Percentiles rank a stretch among this genome's conserved stretches.
Evolutionary conservation across 192 early-diverging fungal genomes (phyloP).

Genomic region (Coemansia sp.): DNA sequence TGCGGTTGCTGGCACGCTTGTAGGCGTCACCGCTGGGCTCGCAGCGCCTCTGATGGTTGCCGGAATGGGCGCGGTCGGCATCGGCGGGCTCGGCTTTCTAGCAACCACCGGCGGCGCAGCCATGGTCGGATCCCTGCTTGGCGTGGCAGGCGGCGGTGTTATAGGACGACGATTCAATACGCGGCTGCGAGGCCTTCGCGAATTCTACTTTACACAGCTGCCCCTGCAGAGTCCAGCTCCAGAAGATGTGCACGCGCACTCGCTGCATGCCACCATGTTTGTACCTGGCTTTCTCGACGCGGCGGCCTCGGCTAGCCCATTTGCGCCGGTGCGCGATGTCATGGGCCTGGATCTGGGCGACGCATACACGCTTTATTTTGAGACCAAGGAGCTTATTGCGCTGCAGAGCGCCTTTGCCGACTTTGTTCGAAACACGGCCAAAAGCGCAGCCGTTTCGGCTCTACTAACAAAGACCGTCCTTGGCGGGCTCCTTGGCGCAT

Average conservation of each 20-base stretch:
- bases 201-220: slow-evolving; percentile 46
- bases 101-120: slow-evolving; percentile 50
- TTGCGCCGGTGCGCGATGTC: slow-evolving; percentile 20
- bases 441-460: slow-evolving; percentile 38
- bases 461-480: slow-evolving; percentile 52
- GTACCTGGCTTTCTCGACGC: slow-evolving; percentile 52
- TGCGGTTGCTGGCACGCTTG: slow-evolving; percentile 47
- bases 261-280: slow-evolving; percentile 49
- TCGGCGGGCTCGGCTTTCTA: slow-evolving; percentile 49
- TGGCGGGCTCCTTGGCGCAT: slow-evolving; percentile 34
- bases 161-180: slow-evolving; percentile 46
- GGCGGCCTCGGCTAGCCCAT: slow-evolving; percentile 27
- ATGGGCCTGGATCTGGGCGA: slow-evolving; percentile 45
- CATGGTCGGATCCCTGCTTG: slow-evolving; percentile 53
- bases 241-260: slow-evolving; percentile 13
- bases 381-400: slow-evolving; percentile 43
- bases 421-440: slow-evolving; percentile 43
- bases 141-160: slow-evolving; percentile 55
- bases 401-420: slow-evolving; percentile 46
- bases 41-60: slow-evolving; percentile 57
- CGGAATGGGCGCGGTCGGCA: slow-evolving; percentile 51
- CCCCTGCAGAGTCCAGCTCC: slow-evolving; percentile 5
- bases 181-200: slow-evolving; percentile 42
- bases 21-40: slow-evolving; percentile 55
- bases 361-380: slow-evolving; percentile 53